A percentile compares a stretch with the other conserved stretches of the same genome.
These are phyloP conservation scores for Spergularia bocconei DNA, from an alignment of 148 eudicot species.

Conservation along the genomic window DNA sequence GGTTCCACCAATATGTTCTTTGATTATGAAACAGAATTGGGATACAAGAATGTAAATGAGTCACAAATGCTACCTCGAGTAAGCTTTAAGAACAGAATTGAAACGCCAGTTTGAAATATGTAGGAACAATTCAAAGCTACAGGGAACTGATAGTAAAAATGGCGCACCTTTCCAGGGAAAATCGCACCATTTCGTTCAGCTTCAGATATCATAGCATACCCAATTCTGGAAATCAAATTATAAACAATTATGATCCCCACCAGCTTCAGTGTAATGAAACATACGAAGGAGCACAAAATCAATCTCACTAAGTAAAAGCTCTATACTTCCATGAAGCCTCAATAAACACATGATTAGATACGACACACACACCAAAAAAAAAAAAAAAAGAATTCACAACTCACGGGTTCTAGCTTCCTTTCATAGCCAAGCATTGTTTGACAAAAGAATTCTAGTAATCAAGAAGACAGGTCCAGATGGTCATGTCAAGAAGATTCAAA, in stretches of 20 bases:
- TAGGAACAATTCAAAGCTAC: background rate
- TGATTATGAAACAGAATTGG: slow-evolving; percentile 9
- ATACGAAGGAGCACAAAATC: background rate
- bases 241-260: background rate
- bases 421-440: background rate
- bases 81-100: background rate
- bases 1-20: slow-evolving; percentile 68
- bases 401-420: background rate
- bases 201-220: slow-evolving; percentile 56
- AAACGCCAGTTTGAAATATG: background rate
- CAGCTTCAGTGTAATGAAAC: background rate
- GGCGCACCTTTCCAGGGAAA: slow-evolving; percentile 55
- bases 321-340: background rate
- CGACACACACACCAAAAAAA: no score
- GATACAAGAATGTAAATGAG: slow-evolving; percentile 9
- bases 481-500: background rate
- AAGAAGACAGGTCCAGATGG: background rate
- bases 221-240: slow-evolving; percentile 43
- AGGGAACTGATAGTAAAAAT: background rate
- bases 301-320: background rate
- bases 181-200: slow-evolving; percentile 75
- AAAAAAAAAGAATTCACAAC: background rate
- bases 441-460: background rate
- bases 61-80: slow-evolving; percentile 15
- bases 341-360: background rate